A percentile compares a stretch with the other conserved stretches of the same genome.
These are phyloP conservation scores for Auricularia sp. DNA, from an alignment of 768 basidiomycete genomes.

Conservation along the genomic window DNA sequence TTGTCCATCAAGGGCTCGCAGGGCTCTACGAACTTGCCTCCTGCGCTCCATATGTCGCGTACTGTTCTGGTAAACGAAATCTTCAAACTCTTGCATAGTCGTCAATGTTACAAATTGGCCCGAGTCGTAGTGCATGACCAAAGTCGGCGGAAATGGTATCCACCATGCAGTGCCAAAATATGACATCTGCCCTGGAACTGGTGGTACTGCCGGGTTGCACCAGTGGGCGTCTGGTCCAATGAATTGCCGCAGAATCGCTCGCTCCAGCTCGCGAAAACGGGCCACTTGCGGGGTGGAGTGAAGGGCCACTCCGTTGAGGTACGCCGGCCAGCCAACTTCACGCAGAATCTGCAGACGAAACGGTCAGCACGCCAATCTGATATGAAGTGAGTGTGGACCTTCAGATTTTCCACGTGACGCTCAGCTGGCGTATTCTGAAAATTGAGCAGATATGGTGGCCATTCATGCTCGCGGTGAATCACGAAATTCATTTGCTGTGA, in stretches of 20 bases:
- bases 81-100: conserved; percentile 40
- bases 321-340: conserved; percentile 50
- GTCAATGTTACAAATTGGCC: conserved; percentile 39
- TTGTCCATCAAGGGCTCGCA: conserved; percentile 57
- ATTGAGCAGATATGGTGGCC: conserved; percentile 58
- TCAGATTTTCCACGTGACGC: conserved; percentile 67
- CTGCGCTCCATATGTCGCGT: conserved; percentile 35
- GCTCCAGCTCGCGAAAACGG: conserved; percentile 38
- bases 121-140: conserved; percentile 62
- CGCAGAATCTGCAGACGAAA: conserved; percentile 47
- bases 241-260: conserved; percentile 43
- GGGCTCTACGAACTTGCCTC: conserved; percentile 48
- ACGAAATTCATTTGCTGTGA: conserved; percentile 49
- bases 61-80: conserved; percentile 54
- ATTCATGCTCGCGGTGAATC: conserved; percentile 44
- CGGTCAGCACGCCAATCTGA: not conserved
- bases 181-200: conserved; percentile 29
- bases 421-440: conserved; percentile 58
- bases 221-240: conserved; percentile 70
- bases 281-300: conserved; percentile 36
- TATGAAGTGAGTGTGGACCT: conserved; percentile 30
- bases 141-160: conserved; percentile 67
- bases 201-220: conserved; percentile 27
- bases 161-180: conserved; percentile 73
- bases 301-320: conserved; percentile 41